Base-by-base conservation (phyloP, 2,329 filamentous ascomycete genomes). In the Arthrobotrys entomopaga region DNA sequence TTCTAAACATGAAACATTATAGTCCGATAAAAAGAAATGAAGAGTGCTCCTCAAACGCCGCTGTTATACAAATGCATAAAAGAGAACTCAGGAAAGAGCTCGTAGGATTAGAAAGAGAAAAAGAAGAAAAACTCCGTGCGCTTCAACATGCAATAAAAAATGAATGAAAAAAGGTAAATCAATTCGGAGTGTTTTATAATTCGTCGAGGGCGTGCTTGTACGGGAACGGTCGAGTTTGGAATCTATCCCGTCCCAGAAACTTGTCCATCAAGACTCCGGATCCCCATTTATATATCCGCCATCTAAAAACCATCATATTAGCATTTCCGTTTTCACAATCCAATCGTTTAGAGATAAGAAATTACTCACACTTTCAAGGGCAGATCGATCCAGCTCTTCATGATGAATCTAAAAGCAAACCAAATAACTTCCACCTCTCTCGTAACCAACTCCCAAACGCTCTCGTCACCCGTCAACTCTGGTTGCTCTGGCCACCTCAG, bases 331-430 rank as follows among this genome's bases (percentile, higher is more conserved):
- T 38, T 8, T 2, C 7, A 52, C n/a, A 42, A 50, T 20, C 10
- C 10, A 48, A n/a, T 2, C n/a, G 20, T 52, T 20, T 46, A 2
- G 8, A 4, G 19, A 24, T 34, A 43, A 40, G 49, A 24, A 16
- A 43, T n/a, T 72, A 88, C 91, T 88, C 86, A 95, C 91, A 91
- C 66, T 75, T 86, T 86, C 52, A 82, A 84, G 0, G 93, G 93
- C 54, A 93, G 83, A 20, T 84, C 82, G 4, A 88, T 64, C 91
- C 92, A 99, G 72, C 87, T 86, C 77, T 81, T 85, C 7, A 95
- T 22, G 1, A 98, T 88, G 78, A 89, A 87, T 77, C 87, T 85
- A 54, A 87, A 84, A 0, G 88, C 89, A 69, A 85, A 84, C 79
- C 84, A 86, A 11, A 97, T 85, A 15, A 88, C 82, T 3, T 82